A percentile compares a stretch with the other conserved stretches of the same genome.
phyloP scores from a whole-genome alignment of 2,329 filamentous ascomycete genomes.

The Fusarium heterosporum region DNA sequence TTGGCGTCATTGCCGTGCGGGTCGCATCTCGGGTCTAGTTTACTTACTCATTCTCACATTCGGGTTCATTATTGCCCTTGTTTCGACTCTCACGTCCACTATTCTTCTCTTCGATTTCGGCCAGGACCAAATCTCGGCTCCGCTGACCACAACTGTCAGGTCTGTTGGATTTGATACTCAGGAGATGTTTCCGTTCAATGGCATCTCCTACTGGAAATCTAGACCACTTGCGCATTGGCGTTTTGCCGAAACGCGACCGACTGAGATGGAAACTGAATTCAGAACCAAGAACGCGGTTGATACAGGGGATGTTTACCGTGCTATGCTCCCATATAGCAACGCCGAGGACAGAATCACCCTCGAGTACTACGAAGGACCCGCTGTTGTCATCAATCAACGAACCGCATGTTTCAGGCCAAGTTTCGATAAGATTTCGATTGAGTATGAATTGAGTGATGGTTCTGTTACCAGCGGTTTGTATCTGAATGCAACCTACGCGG shows the following conservation, averaged over 20 bases:
- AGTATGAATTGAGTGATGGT: neutral
- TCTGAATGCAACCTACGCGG: neutral
- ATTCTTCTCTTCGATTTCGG: constrained; percentile 33
- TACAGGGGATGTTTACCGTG: constrained; percentile 12
- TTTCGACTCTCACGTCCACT: constrained; percentile 22
- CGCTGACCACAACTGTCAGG: neutral
- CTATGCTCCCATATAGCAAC: constrained; percentile 2
- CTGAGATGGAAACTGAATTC: neutral
- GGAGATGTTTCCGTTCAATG: neutral
- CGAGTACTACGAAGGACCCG: constrained; percentile 10
- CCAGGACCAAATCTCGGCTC: constrained; percentile 1
- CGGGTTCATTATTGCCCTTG: neutral
- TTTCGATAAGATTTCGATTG: neutral
- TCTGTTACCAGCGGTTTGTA: constrained; percentile 4
- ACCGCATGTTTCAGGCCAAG: constrained; percentile 7
- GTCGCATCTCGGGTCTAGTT: neutral
- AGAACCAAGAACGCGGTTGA: constrained; percentile 1
- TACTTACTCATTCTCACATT: neutral
- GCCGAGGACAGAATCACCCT: neutral
- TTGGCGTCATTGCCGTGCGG: neutral
- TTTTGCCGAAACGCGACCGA: constrained; percentile 13
- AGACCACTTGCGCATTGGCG: constrained; percentile 23
- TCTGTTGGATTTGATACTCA: constrained; percentile 10
- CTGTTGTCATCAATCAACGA: constrained; percentile 9
- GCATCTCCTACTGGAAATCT: constrained; percentile 27